Conservation (phyloP, 768 basidiomycete species). For the Rhodotorula diobovata region DNA sequence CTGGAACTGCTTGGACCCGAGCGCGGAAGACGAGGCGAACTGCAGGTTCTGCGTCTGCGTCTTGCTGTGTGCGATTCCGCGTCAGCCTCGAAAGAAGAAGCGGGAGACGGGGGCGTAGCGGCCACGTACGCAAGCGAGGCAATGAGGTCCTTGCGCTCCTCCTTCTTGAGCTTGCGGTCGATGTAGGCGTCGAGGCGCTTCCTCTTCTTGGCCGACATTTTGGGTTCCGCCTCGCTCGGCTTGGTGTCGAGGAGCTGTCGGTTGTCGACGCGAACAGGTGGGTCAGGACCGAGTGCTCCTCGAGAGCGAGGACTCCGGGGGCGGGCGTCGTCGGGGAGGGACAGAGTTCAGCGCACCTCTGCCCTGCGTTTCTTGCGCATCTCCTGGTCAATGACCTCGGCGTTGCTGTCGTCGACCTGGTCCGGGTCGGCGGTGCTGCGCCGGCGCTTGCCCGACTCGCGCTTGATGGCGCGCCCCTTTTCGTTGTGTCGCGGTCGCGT, state of each 20-base stretch:
- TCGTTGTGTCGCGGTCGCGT: slow-evolving; percentile 37
- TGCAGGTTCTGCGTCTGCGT: slow-evolving; percentile 62
- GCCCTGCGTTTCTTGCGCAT: slow-evolving; percentile 20
- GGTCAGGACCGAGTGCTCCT: neutral
- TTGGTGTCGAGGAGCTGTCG: slow-evolving; percentile 20
- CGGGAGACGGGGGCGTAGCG: neutral
- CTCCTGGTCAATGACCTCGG: slow-evolving; percentile 17
- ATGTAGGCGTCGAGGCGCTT: slow-evolving; percentile 89
- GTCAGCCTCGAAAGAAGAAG: no score
- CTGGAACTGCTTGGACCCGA: slow-evolving; percentile 66
- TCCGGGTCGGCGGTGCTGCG: neutral
- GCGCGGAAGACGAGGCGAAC: slow-evolving; percentile 73
- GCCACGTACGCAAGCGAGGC: slow-evolving; percentile 69
- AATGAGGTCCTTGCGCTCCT: slow-evolving; percentile 70
- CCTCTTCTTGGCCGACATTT: slow-evolving; percentile 74
- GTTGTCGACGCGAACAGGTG: neutral
- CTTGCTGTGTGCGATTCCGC: no score
- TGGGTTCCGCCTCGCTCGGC: slow-evolving; percentile 1
- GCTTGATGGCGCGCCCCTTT: slow-evolving; percentile 19
- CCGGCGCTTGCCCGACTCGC: slow-evolving; percentile 31
- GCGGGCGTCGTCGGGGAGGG: neutral
- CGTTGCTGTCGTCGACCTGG: slow-evolving; percentile 29
- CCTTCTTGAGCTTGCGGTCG: slow-evolving; percentile 87
- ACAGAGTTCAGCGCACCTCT: neutral
- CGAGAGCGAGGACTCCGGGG: neutral